Evolutionary conservation across 208 protist genomes (phyloP).

Genomic region (Leptomonas pyrrhocoris): DNA sequence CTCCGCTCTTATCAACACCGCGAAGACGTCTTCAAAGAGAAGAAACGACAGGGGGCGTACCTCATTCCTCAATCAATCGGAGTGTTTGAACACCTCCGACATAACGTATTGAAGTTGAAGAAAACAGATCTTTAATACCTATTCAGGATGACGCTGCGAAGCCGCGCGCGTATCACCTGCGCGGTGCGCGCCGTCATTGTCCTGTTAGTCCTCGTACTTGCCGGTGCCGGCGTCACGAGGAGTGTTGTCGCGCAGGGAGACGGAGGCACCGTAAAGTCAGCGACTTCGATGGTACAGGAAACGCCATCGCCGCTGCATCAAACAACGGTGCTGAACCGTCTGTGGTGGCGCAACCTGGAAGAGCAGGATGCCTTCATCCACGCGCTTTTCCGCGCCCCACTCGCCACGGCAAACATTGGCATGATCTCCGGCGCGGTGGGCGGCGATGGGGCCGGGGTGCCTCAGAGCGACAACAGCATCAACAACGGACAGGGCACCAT

Average conservation of each 20-base stretch:
- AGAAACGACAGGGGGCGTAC: too few species aligned
- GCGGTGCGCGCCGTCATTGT: neutral
- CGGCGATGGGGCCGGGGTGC: neutral
- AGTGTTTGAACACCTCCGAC: neutral
- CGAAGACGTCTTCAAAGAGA: too few species aligned
- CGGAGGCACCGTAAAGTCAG: neutral
- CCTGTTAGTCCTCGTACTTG: neutral
- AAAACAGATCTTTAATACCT: neutral
- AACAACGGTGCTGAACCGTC: conserved; percentile 6
- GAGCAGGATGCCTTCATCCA: conserved; percentile 13
- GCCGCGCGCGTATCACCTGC: neutral
- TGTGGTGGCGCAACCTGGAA: conserved; percentile 8
- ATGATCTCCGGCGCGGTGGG: neutral
- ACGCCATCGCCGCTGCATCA: neutral
- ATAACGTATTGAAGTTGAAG: neutral
- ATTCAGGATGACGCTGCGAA: neutral
- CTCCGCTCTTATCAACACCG: too few species aligned
- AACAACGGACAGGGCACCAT: neutral
- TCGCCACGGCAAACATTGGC: conserved; percentile 10
- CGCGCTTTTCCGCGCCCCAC: neutral
- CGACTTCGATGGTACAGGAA: too few species aligned
- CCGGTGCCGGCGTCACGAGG: neutral
- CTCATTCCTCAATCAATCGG: neutral
- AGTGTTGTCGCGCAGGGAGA: neutral
- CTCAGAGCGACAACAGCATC: neutral